These are phyloP conservation scores for Fusarium sarcochroum DNA, from an alignment of 2,329 filamentous ascomycete genomes.

Conservation along the genomic window DNA sequence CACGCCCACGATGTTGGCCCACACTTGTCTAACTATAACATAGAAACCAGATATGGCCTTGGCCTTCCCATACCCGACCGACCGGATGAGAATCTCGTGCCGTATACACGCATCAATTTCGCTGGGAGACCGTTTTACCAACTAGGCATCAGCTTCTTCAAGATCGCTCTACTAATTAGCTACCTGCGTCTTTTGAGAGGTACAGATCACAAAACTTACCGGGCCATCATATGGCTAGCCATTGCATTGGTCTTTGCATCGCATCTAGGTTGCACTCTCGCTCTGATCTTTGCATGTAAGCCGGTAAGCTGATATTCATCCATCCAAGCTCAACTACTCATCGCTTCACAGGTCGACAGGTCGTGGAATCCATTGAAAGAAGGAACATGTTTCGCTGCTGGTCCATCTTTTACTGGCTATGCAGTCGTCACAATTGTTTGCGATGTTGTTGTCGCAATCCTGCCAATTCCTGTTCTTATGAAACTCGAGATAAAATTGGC, in stretches of 20 bases:
- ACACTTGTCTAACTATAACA: background rate
- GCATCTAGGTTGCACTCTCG: constrained; percentile 64
- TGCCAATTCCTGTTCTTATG: constrained; percentile 65
- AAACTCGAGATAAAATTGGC: constrained; percentile 62
- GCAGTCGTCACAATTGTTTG: constrained; percentile 66
- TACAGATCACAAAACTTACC: constrained; percentile 62
- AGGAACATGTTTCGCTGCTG: constrained; percentile 62
- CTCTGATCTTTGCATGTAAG: constrained; percentile 64
- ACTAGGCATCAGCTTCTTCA: constrained; percentile 69
- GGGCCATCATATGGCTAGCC: constrained; percentile 59
- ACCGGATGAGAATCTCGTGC: constrained; percentile 59
- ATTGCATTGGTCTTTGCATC: constrained; percentile 60
- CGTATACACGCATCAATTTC: constrained; percentile 66
- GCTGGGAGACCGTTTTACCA: constrained; percentile 69
- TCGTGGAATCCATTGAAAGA: constrained; percentile 15
- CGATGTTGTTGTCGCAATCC: constrained; percentile 63
- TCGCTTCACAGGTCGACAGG: background rate
- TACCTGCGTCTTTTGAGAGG: constrained; percentile 66
- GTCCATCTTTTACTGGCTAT: constrained; percentile 65
- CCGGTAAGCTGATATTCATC: constrained; percentile 55
- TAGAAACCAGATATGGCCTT: constrained; percentile 68
- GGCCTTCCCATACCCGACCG: constrained; percentile 62
- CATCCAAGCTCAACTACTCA: fast-evolving
- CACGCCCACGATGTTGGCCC: too few species aligned
- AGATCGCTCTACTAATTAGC: constrained; percentile 66